A percentile compares a stretch with the other conserved stretches of the same genome.
phyloP scores from a whole-genome alignment of 2,329 filamentous ascomycete genomes.

The Venturia aucupariae region DNA sequence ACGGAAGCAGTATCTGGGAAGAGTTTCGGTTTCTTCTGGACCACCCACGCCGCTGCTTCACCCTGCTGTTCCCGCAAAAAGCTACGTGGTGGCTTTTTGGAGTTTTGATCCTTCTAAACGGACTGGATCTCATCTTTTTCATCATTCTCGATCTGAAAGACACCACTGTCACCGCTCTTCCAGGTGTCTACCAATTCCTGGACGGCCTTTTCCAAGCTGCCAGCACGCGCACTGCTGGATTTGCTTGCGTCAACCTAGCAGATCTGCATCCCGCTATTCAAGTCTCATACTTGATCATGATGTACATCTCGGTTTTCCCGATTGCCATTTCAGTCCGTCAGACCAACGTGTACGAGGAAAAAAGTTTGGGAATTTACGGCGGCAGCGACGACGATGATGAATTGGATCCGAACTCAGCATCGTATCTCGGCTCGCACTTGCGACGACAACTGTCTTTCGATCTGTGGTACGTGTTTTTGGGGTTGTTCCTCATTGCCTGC shows the following conservation, averaged over 20 bases:
- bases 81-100: conserved; percentile 96
- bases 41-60: conserved; percentile 93
- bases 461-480: conserved; percentile 92
- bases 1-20: conserved; percentile 68
- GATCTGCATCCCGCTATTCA: conserved; percentile 82
- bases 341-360: conserved; percentile 95
- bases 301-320: conserved; percentile 97
- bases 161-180: conserved; percentile 55
- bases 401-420: conserved; percentile 50
- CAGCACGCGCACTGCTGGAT: conserved; percentile 83
- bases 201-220: conserved; percentile 86
- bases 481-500: conserved; percentile 86
- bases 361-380: conserved; percentile 65
- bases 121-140: conserved; percentile 80
- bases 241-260: conserved; percentile 69
- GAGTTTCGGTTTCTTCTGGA: conserved; percentile 85
- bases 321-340: conserved; percentile 91
- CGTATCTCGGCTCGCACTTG: conserved; percentile 85
- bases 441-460: conserved; percentile 93
- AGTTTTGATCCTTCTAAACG: conserved; percentile 74
- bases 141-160: conserved; percentile 81
- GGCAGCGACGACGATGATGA: conserved; percentile 35
- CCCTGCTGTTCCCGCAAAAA: conserved; percentile 77
- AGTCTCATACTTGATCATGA: conserved; percentile 94
- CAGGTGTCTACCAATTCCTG: conserved; percentile 66